Evolutionary conservation across 2,329 filamentous ascomycete genomes (phyloP).

Genomic region (Didymella exigua): DNA sequence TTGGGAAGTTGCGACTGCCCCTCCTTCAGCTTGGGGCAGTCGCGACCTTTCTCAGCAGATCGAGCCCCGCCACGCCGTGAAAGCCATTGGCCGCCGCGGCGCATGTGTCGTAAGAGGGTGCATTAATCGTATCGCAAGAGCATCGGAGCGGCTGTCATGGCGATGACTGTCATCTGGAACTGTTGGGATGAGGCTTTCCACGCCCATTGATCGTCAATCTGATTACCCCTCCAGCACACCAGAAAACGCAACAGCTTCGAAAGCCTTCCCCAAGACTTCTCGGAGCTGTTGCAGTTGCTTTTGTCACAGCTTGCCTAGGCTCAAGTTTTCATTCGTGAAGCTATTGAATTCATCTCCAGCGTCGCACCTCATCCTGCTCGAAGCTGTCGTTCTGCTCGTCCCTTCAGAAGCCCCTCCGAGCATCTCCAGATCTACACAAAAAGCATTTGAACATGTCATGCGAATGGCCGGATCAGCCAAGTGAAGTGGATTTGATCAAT

Average conservation of each 20-base stretch:
- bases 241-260: conserved; percentile 2
- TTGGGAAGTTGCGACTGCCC: conserved; percentile 20
- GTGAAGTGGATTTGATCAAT: neutral
- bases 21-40: conserved; percentile 23
- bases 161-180: conserved; percentile 11
- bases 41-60: conserved; percentile 21
- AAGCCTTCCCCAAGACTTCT: neutral
- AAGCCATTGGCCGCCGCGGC: conserved; percentile 30
- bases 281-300: neutral
- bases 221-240: conserved; percentile 11
- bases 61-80: conserved; percentile 30
- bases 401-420: neutral
- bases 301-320: neutral
- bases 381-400: neutral
- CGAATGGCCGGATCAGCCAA: neutral
- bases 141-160: conserved; percentile 20
- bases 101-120: conserved; percentile 30
- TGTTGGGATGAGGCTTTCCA: conserved; percentile 17
- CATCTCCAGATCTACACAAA: neutral
- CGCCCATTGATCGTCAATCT: conserved; percentile 4
- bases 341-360: neutral
- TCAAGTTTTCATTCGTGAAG: neutral
- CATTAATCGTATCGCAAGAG: conserved; percentile 33
- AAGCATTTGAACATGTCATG: neutral
- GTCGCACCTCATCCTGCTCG: neutral